Base-by-base conservation (phyloP, 768 basidiomycete species). In the Thelephora aurantiotincta region DNA sequence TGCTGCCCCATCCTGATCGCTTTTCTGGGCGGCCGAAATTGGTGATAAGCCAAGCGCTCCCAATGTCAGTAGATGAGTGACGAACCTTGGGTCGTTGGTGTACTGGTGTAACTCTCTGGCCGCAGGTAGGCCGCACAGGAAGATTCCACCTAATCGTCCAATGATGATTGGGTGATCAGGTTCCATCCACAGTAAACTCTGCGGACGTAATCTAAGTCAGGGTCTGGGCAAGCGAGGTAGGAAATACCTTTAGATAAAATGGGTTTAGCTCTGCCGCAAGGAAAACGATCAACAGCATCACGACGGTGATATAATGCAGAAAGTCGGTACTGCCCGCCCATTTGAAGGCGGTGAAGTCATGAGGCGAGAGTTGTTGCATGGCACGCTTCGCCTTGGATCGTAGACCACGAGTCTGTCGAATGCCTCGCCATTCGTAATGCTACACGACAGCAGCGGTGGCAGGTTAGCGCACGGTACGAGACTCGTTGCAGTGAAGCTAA, bases 1-100 rank as follows among this genome's bases (percentile, higher is more conserved):
- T 91, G 88, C 54, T 88, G 84, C 1, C 89, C 88, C 88, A 91
- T 90, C 48, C 88, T 74, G 52, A 80, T 79, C n/a, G 84, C 80
- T 54, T 71, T 79, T 56, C 88, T 90, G 56, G 23, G 3, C 6
- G 11, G 1, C 5, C 11, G 19, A 22, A 33, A 23, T 23, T 23
- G 18, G 11, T 35, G 43, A 45, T 35, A 49, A 44, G 23, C 23
- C 26, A 2, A 13, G 35, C 36, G n/a, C 22, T 33, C 26, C 33
- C 6, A 18, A 6, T 44, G 14, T 18, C 18, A 41, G 14, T n/a
- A 41, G 14, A 16, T 18, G 14, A 41, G 14, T 41, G 42, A 65
- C 72, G 50, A 64, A 89, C 86, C 82, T 75, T 55, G 84, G 82
- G 60, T 84, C 75, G 57, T 81, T 85, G 57, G 86, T 74, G 56